phyloP scores from a whole-genome alignment of 2,329 filamentous ascomycete genomes.

The Colletotrichum incanum region DNA sequence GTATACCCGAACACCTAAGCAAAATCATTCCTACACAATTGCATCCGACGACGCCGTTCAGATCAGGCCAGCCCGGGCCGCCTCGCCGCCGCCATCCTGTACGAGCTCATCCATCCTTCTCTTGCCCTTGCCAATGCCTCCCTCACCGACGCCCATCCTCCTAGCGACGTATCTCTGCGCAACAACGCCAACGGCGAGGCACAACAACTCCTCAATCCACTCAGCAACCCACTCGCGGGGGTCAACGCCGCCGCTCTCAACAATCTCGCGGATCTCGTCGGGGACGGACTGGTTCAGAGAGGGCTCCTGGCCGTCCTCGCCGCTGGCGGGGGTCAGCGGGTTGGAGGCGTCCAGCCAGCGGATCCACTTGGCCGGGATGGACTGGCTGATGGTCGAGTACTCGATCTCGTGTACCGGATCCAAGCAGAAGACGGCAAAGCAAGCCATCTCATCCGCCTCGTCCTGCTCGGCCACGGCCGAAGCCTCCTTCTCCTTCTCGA shows the following conservation, averaged over 20 bases:
- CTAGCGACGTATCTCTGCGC: slow-evolving; percentile 96
- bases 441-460: slow-evolving; percentile 73
- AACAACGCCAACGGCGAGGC: slow-evolving; percentile 84
- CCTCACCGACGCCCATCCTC: slow-evolving; percentile 95
- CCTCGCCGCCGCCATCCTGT: slow-evolving; percentile 55
- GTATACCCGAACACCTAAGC: slow-evolving; percentile 41
- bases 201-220: slow-evolving; percentile 93
- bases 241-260: slow-evolving; percentile 83
- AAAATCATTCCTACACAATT: slow-evolving; percentile 12
- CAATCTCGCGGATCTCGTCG: slow-evolving; percentile 88
- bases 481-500: slow-evolving; percentile 70
- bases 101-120: slow-evolving; percentile 72
- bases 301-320: slow-evolving; percentile 60
- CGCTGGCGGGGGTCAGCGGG: slow-evolving; percentile 68
- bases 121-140: slow-evolving; percentile 74
- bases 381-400: slow-evolving; percentile 87
- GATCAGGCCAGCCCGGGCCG: slow-evolving; percentile 42
- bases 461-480: slow-evolving; percentile 67
- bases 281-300: slow-evolving; percentile 68
- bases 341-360: slow-evolving; percentile 88
- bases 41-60: slow-evolving; percentile 2
- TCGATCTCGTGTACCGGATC: slow-evolving; percentile 94
- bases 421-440: slow-evolving; percentile 84
- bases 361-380: slow-evolving; percentile 87
- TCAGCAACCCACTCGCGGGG: slow-evolving; percentile 97